Evolutionary conservation across 164 flowering plant genomes (phyloP), one percentile per base, ranked within the genome.

Genomic region (Chloranthus sessilifolius): DNA sequence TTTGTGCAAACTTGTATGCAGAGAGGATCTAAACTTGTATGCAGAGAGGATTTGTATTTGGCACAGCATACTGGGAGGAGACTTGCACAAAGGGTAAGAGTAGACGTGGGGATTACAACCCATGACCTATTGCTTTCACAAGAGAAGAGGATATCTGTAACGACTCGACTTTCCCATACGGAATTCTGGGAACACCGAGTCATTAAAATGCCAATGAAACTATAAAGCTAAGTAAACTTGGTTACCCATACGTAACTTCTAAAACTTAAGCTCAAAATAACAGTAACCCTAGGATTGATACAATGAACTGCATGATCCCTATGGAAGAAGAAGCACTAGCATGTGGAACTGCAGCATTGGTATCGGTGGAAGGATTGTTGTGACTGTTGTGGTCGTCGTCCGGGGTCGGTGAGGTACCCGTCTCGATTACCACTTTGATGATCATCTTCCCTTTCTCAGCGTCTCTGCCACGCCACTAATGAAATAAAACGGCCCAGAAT

Each of bases 391-490:
- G n/a, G 42, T 16, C 2, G 62, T 44, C 0, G 46, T 53, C 0
- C n/a, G n/a, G 61, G 52, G 62, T 3, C 19, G 27, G 5, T 1
- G 59, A 22, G 5, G 28, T 27, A n/a, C n/a, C n/a, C n/a, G n/a
- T n/a, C n/a, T n/a, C n/a, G n/a, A n/a, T n/a, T n/a, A 14, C 54
- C 28, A 83, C 95, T 53, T 60, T 75, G 14, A 85, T 45, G 43
- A 83, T 76, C 82, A 86, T 67, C 47, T 58, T 64, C 95, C 88
- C 55, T 40, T 68, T 30, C 77, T 58, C 23, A 86, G 83, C 58
- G 83, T 88, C 1, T 80, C 84, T 0, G 75, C 84, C 0, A 74
- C 76, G 11, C 91, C 88, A 41, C 91, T 85, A 34, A 83, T 83
- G 79, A 85, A 83, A 56, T 79, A 83, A 58, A 67, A 77, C 23